A percentile compares a stretch with the other conserved stretches of the same genome.
phyloP scores from a whole-genome alignment of 2,329 filamentous ascomycete species.

The Xenosphaeropsis pyriputrescens region DNA sequence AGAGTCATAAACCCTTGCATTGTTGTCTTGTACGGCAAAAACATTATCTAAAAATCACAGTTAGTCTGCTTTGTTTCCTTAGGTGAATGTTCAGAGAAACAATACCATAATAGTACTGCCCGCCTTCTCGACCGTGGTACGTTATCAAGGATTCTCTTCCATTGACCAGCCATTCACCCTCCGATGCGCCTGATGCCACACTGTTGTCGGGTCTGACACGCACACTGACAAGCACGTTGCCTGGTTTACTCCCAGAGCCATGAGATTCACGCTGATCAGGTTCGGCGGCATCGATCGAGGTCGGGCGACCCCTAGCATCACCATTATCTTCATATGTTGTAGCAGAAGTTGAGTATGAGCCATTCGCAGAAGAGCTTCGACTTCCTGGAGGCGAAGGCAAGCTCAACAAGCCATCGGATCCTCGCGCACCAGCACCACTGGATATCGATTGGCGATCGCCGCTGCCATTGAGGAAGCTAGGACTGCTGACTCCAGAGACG shows the following conservation, averaged over 20 bases:
- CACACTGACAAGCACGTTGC: conserved; percentile 92
- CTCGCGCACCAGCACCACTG: conserved; percentile 42
- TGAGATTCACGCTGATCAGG: conserved; percentile 29
- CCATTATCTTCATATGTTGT: conserved; percentile 70
- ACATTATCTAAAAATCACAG: conserved; percentile 61
- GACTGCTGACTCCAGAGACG: conserved; percentile 29
- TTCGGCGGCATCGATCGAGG: conserved; percentile 12
- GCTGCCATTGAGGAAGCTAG: conserved; percentile 66
- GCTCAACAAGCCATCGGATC: conserved; percentile 62
- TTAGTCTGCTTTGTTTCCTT: no score
- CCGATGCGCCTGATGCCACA: conserved; percentile 41
- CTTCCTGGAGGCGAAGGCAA: conserved; percentile 76
- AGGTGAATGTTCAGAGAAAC: no score
- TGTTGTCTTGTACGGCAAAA: conserved; percentile 86
- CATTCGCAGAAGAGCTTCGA: conserved; percentile 80
- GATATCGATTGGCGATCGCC: conserved; percentile 63
- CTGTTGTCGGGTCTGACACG: conserved; percentile 74
- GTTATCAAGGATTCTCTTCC: conserved; percentile 68
- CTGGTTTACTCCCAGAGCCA: conserved; percentile 52
- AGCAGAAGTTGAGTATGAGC: conserved; percentile 80
- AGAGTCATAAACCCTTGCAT: conserved; percentile 87
- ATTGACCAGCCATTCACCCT: conserved; percentile 87
- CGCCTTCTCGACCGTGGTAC: conserved; percentile 77
- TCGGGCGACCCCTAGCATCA: conserved; percentile 15
- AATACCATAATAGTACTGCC: conserved; percentile 81